phyloP scores from a whole-genome alignment of 768 basidiomycete species.

The Suillus americanus region DNA sequence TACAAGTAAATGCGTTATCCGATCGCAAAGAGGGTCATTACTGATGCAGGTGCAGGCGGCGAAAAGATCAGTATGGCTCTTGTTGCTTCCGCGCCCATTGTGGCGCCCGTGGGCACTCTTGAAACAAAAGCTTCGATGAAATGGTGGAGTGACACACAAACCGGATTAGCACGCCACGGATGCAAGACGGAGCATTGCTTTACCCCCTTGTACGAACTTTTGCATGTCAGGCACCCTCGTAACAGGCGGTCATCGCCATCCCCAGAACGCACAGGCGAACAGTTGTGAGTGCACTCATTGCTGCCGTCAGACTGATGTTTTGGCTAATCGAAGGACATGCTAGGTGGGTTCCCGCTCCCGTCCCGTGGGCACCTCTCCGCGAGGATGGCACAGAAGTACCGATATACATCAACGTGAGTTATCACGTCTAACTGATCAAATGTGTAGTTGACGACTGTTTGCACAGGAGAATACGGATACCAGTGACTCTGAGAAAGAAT shows the following conservation, averaged over 20 bases:
- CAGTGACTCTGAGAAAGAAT: not conserved
- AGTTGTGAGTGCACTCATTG: not conserved
- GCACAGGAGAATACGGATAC: not conserved
- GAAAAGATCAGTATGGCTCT: conserved; percentile 1
- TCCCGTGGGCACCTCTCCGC: not conserved
- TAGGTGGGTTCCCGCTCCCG: not conserved
- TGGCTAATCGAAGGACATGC: not conserved
- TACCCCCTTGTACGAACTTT: conserved; percentile 1
- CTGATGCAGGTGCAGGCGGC: not conserved
- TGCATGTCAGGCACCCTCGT: not conserved
- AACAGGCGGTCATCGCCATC: not conserved
- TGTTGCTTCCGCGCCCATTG: not conserved
- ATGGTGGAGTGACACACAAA: not conserved
- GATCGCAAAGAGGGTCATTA: not conserved
- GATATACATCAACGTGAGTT: not conserved
- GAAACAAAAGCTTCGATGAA: not conserved
- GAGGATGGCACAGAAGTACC: conserved; percentile 1
- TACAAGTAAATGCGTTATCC: not conserved
- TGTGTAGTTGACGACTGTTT: not conserved
- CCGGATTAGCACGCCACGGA: not conserved
- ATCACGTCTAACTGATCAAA: not conserved
- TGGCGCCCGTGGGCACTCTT: not conserved
- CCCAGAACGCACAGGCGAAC: conserved; percentile 3
- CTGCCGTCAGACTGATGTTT: not conserved
- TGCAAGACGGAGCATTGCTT: conserved; percentile 1